Conservation (phyloP, 176 grass and related monocot species). For the Thalia dealbata region DNA sequence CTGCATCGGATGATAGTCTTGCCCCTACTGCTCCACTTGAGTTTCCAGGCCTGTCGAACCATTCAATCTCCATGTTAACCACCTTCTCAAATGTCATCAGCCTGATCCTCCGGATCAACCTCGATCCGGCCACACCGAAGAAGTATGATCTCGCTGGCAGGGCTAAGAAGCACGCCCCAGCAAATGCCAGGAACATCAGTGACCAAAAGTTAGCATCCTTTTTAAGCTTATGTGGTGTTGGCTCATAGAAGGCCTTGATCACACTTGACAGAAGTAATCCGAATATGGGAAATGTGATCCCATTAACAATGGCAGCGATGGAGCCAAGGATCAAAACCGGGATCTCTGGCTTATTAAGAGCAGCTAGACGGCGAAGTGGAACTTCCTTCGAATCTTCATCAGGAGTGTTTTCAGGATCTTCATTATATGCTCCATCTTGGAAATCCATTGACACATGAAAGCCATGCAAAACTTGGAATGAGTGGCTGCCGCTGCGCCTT, state of each 20-base stretch:
- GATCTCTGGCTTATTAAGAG: slow-evolving; percentile 76
- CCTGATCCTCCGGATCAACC: slow-evolving; percentile 74
- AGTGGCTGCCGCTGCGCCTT: slow-evolving; percentile 60
- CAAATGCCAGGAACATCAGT: slow-evolving; percentile 76
- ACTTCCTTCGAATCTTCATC: slow-evolving; percentile 42
- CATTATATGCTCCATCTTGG: slow-evolving; percentile 35
- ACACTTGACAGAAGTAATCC: slow-evolving; percentile 70
- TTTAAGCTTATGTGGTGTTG: slow-evolving; percentile 45
- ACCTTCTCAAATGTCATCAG: slow-evolving; percentile 90
- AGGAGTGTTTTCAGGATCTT: slow-evolving; percentile 5
- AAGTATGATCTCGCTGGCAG: slow-evolving; percentile 71
- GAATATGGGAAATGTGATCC: slow-evolving; percentile 76
- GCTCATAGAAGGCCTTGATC: slow-evolving; percentile 69
- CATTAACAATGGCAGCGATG: slow-evolving; percentile 47
- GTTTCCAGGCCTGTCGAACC: slow-evolving; percentile 80
- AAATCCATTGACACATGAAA: slow-evolving; percentile 42
- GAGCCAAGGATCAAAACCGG: slow-evolving; percentile 62
- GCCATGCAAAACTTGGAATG: slow-evolving; percentile 52
- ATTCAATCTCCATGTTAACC: slow-evolving; percentile 79
- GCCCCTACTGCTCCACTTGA: slow-evolving; percentile 79
- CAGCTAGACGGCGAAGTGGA: slow-evolving; percentile 51
- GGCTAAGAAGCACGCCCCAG: slow-evolving; percentile 59
- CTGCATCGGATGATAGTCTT: slow-evolving; percentile 72
- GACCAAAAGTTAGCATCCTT: slow-evolving; percentile 77
- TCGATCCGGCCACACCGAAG: slow-evolving; percentile 72